phyloP scores from a whole-genome alignment of 331 rosid genomes.

The Acacia pycnantha region DNA sequence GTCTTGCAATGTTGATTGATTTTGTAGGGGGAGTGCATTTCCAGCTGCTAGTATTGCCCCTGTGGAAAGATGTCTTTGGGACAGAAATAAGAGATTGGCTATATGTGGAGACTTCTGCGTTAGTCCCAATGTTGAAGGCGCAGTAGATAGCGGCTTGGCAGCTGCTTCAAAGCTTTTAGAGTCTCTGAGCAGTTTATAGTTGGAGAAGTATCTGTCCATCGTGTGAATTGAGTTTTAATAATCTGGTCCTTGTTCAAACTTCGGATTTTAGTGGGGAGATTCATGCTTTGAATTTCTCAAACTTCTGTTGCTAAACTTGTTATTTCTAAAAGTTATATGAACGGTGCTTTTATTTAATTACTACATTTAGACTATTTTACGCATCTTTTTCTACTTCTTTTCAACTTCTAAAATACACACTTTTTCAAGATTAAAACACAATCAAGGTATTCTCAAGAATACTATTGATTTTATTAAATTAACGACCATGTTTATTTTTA shows the following conservation, averaged over 20 bases:
- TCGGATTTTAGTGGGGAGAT: not conserved
- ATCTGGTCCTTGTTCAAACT: not conserved
- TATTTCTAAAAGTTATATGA: not conserved
- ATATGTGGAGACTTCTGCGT: constrained; percentile 92
- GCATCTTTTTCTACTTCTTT: not conserved
- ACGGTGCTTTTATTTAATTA: not conserved
- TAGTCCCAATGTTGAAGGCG: constrained; percentile 87
- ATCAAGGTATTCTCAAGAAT: not conserved
- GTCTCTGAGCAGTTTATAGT: constrained; percentile 44
- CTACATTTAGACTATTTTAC: not conserved
- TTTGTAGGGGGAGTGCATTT: constrained; percentile 84
- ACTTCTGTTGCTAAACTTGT: not conserved
- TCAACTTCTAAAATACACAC: not conserved
- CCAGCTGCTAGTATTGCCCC: constrained; percentile 72
- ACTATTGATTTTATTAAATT: not conserved
- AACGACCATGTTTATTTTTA: not conserved
- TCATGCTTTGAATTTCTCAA: not conserved
- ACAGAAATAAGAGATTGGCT: constrained; percentile 68
- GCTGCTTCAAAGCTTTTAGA: constrained; percentile 72
- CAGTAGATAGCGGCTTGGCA: constrained; percentile 77
- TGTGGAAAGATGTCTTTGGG: constrained; percentile 83
- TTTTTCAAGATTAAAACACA: not conserved
- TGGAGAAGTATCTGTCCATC: not conserved
- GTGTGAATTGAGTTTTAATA: not conserved
- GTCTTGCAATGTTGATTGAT: constrained; percentile 21